Evolutionary conservation across 164 flowering plant genomes (phyloP), one percentile per base, ranked within the genome.

Genomic region (Kalanchoe fedtschenkoi): DNA sequence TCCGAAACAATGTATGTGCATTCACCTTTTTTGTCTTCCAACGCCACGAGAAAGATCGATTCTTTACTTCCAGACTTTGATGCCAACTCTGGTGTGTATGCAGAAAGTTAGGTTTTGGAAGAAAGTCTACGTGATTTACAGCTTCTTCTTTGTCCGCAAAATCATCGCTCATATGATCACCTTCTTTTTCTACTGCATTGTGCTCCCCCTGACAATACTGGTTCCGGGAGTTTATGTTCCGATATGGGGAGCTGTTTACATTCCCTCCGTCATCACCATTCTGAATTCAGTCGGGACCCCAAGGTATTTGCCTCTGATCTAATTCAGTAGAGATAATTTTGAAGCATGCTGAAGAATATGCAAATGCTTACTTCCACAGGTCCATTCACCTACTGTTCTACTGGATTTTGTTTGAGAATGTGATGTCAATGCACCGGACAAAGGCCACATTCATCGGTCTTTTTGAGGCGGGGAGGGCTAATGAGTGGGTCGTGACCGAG

Each of bases 401-500:
- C 70, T 95, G 99, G 99, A 83, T 95, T 56, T 80, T 88, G 24
- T 95, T 95, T 42, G 99, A 95, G 81, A 93, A 93, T 73, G 99
- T 93, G 57, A 93, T 93, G 99, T 85, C 99, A 4, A 65, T 90
- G 66, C 99, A 93, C 79, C 83, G 99, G 5, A 87, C 97, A 0
- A 93, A 93, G 80, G 99, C 95, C 0, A 82, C 97, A 8, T 64
- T 93, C 22, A 93, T 93, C 13, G 99, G 99, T 7, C 78, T 93
- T 15, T 67, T 90, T 0, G 99, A 90, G 65, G 79, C 88, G 8
- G 93, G 93, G 9, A 78, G 97, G 53, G 97, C 75, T 42, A 95
- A 95, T 59, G 99, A 95, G 66, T 95, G 99, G 99, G 87, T 91
- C 63, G 99, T 95, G 54, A 95, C 99, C 13, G 99, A 90, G 64